These are phyloP conservation scores for Globisporangium nagaii DNA, from an alignment of 352 stramenopile genomes.

Conservation along the genomic window DNA sequence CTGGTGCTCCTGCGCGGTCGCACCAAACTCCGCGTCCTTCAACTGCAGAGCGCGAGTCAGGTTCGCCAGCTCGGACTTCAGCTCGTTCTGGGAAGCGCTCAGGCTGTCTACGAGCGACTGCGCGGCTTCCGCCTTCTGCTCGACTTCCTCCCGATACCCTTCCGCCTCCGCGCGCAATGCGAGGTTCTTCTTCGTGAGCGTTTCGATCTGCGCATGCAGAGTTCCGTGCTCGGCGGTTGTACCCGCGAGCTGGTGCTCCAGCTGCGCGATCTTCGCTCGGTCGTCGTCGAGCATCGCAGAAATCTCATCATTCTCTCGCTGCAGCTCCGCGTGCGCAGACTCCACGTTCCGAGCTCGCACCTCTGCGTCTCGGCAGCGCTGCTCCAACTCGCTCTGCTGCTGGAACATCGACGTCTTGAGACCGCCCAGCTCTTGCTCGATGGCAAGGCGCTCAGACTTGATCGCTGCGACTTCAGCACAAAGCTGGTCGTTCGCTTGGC, in stretches of 20 bases:
- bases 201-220: constrained; percentile 44
- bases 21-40: constrained; percentile 9
- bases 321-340: constrained; percentile 27
- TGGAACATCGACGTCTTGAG: constrained; percentile 26
- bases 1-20: neutral
- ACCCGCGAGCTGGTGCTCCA: constrained; percentile 41
- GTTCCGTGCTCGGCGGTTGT: constrained; percentile 30
- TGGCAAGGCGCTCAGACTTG: constrained; percentile 20
- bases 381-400: constrained; percentile 6
- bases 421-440: constrained; percentile 23
- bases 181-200: constrained; percentile 61
- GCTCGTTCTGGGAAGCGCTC: constrained; percentile 1
- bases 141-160: constrained; percentile 12
- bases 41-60: neutral
- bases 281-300: constrained; percentile 38
- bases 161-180: constrained; percentile 41
- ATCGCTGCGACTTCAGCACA: constrained; percentile 16
- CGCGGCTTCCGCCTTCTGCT: constrained; percentile 7
- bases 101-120: constrained; percentile 8
- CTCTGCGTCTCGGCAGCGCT: constrained; percentile 1
- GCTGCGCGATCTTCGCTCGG: constrained; percentile 23
- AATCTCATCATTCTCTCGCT: constrained; percentile 47
- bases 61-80: constrained; percentile 8
- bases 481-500: constrained; percentile 23
- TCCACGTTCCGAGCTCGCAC: constrained; percentile 22